Percentiles rank a stretch among this genome's conserved stretches.
Evolutionary conservation across 2,329 filamentous ascomycete species (phyloP).

Genomic region (Westerdykella ornata): DNA sequence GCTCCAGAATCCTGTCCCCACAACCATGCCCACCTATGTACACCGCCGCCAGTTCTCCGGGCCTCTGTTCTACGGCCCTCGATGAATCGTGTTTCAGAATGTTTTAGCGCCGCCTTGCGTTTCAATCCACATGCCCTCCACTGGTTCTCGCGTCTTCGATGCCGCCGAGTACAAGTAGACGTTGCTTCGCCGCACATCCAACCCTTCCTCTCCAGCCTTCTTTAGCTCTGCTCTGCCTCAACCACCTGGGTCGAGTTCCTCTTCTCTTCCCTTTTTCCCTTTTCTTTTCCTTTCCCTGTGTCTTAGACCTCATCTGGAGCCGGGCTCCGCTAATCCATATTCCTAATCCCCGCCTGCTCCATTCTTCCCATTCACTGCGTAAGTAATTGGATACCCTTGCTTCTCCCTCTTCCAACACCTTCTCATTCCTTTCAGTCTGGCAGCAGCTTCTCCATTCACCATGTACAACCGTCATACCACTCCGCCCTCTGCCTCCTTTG

Average conservation of each 20-base stretch:
- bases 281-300: constrained; percentile 36
- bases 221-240: constrained; percentile 24
- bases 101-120: constrained; percentile 28
- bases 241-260: constrained; percentile 36
- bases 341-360: constrained; percentile 29
- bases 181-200: constrained; percentile 33
- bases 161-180: constrained; percentile 33
- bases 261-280: constrained; percentile 28
- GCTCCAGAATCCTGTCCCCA: constrained; percentile 22
- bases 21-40: constrained; percentile 9
- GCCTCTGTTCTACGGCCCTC: constrained; percentile 23
- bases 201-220: constrained; percentile 20
- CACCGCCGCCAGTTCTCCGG: constrained; percentile 21
- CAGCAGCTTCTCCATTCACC: constrained; percentile 26
- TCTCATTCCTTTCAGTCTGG: constrained; percentile 28
- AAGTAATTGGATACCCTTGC: constrained; percentile 17
- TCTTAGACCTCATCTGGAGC: constrained; percentile 39
- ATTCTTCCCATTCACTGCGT: constrained; percentile 23
- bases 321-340: constrained; percentile 40
- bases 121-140: constrained; percentile 14
- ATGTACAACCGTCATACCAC: constrained; percentile 44
- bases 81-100: constrained; percentile 37
- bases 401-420: constrained; percentile 1
- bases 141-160: constrained; percentile 30
- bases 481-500: constrained; percentile 37